Base-by-base conservation (phyloP, 768 basidiomycete species). In the Hydnomerulius pinastri region DNA sequence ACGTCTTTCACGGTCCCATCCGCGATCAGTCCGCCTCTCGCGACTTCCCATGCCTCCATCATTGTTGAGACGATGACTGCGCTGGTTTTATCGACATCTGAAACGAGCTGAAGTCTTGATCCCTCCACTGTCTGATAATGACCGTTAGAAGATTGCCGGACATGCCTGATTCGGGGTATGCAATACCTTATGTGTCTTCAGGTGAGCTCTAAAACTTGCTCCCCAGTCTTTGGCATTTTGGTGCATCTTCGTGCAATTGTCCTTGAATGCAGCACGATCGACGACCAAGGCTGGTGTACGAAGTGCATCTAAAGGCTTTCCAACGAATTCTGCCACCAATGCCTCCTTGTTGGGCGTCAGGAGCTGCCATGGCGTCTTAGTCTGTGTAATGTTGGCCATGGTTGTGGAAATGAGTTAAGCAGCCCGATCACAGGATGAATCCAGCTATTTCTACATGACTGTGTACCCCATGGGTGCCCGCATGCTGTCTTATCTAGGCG, bases 1-100 rank as follows among this genome's bases (percentile, higher is more conserved):
- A 90, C 92, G 73, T 93, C 90, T 64, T 86, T 85, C 20, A 92
- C 85, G 2, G 77, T 80, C 2, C 82, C 83, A 52, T 92, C 88
- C 9, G 79, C 74, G 18, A 90, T 79, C 40, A 92, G 67, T 11
- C 88, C 89, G 5, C 76, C 77, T 41, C 75, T 74, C 17, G 88
- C 76, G 6, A 92, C 77, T 51, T 83, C 75, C 84, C 88, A 89
- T 4, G 87, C 86, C 66, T 94, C 92, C 76, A 85, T 81, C 55
- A 92, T 57, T 3, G 90, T 92, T n/a, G 89, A 93, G 7, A 88
- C 86, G 24, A 89, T 77, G 28, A 92, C 80, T 4, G 86, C 82
- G 42, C 77, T 70, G 10, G 81, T 85, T 45, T 67, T 75, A 39
- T 78, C 77, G 35, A 71, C 75, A 35, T 65, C 64, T 6, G 87